phyloP scores from a whole-genome alignment of 345 rosid genomes.

The Citrus medica region DNA sequence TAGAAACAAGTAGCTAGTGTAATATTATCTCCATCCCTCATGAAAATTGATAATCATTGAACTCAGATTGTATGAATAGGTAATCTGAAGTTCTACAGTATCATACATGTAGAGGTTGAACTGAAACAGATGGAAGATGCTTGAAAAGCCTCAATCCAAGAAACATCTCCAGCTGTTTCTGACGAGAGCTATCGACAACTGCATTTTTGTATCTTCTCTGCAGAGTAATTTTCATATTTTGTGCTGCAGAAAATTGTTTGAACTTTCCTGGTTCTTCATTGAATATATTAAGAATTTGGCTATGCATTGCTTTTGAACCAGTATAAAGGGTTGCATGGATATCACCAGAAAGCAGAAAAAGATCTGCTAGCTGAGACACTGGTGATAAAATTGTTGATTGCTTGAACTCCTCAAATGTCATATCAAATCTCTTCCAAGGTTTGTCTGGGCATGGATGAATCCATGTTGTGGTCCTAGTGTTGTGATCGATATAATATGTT shows the following conservation, averaged over 20 bases:
- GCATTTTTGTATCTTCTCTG: conserved; percentile 94
- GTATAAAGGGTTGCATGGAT: conserved; percentile 98
- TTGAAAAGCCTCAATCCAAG: conserved; percentile 91
- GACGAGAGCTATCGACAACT: conserved; percentile 90
- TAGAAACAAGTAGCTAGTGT: neutral
- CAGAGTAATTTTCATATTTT: conserved; percentile 83
- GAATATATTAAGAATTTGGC: conserved; percentile 94
- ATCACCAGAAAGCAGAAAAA: conserved; percentile 95
- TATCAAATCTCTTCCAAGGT: conserved; percentile 97
- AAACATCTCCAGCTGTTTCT: conserved; percentile 96
- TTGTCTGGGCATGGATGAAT: conserved; percentile 97
- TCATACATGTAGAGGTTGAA: conserved; percentile 85
- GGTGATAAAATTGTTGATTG: conserved; percentile 83
- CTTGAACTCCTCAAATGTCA: conserved; percentile 90
- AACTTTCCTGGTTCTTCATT: conserved; percentile 87
- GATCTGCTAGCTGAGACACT: conserved; percentile 86
- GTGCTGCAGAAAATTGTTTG: conserved; percentile 89
- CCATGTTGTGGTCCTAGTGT: conserved; percentile 92
- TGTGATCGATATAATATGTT: conserved; percentile 84
- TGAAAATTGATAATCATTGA: neutral
- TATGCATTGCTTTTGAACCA: conserved; percentile 99
- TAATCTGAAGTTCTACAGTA: neutral
- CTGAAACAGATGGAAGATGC: conserved; percentile 89
- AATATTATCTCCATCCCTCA: neutral
- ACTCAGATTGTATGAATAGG: neutral